phyloP scores from a whole-genome alignment of 768 basidiomycete species.

The Lactarius quietus region DNA sequence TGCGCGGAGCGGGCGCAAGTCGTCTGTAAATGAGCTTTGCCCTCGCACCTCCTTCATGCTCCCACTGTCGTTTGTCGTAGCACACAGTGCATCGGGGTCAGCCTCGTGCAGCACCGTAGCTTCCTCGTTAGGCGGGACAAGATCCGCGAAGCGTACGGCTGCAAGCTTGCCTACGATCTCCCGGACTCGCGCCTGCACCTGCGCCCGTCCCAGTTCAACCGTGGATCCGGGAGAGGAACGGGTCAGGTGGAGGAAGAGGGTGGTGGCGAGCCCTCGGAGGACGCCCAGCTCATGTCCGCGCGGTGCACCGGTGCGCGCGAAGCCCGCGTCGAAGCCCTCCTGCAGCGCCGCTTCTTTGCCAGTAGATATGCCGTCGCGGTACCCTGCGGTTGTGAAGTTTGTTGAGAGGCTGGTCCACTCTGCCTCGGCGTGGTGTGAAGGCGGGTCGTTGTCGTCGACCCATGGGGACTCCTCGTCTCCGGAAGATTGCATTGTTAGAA shows the following conservation, averaged over 20 bases:
- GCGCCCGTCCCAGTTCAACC: not conserved
- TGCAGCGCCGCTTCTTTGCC: slow-evolving; percentile 89
- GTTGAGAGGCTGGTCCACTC: slow-evolving; percentile 69
- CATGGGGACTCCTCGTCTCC: not conserved
- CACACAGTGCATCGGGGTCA: not conserved
- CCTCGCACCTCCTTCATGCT: not conserved
- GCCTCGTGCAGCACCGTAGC: slow-evolving; percentile 37
- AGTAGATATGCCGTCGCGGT: slow-evolving; percentile 90
- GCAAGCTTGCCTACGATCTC: slow-evolving; percentile 55
- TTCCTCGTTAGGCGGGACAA: slow-evolving; percentile 62
- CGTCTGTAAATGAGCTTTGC: not conserved
- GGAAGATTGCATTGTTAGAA: not conserved
- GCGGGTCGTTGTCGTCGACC: not conserved
- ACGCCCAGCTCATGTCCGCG: slow-evolving; percentile 74
- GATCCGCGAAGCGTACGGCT: slow-evolving; percentile 61
- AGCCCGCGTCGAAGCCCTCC: slow-evolving; percentile 86
- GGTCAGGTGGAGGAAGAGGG: slow-evolving; percentile 30
- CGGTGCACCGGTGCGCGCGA: slow-evolving; percentile 65
- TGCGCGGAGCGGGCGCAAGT: slow-evolving; percentile 8
- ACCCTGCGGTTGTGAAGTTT: slow-evolving; percentile 77
- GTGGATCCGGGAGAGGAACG: not conserved
- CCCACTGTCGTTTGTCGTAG: too few relatives aligned
- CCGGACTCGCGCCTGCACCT: slow-evolving; percentile 31
- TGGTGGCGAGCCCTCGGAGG: slow-evolving; percentile 62
- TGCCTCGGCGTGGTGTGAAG: slow-evolving; percentile 22